Percentiles rank a stretch among this genome's conserved stretches.
phyloP scores from a whole-genome alignment of 352 stramenopile species.

The Pythium diclinum region DNA sequence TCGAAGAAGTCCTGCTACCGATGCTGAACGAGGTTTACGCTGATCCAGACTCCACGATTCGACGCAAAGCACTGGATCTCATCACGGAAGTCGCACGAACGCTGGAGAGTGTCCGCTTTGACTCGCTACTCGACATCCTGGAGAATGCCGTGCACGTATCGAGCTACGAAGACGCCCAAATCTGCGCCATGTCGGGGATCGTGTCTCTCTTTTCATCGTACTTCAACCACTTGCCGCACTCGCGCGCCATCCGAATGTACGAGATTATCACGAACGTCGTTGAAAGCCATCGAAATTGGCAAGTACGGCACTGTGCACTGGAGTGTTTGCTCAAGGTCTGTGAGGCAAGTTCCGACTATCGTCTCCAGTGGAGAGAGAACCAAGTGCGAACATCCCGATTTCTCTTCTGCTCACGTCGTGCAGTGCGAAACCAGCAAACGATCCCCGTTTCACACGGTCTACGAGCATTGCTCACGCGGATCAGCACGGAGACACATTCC shows the following conservation, averaged over 20 bases:
- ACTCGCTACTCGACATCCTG: conserved; percentile 74
- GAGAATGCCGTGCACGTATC: conserved; percentile 63
- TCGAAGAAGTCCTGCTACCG: conserved; percentile 81
- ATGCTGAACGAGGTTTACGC: conserved; percentile 66
- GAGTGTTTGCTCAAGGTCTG: conserved; percentile 69
- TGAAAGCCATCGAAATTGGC: conserved; percentile 60
- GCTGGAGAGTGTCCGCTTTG: conserved; percentile 81
- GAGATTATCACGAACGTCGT: conserved; percentile 66
- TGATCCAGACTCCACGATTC: conserved; percentile 59
- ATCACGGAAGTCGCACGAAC: conserved; percentile 67
- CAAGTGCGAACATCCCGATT: conserved; percentile 74
- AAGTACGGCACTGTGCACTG: conserved; percentile 60
- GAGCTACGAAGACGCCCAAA: conserved; percentile 64
- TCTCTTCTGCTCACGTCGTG: conserved; percentile 44
- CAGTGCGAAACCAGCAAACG: conserved; percentile 40
- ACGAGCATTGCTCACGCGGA: conserved; percentile 66
- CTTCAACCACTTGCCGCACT: conserved; percentile 76
- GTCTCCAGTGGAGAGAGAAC: conserved; percentile 65
- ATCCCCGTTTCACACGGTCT: conserved; percentile 62
- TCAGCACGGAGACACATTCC: conserved; percentile 68
- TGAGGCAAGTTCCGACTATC: conserved; percentile 57
- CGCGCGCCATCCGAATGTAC: conserved; percentile 73
- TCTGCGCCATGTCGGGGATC: conserved; percentile 53
- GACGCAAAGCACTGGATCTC: conserved; percentile 52
- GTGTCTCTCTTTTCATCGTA: conserved; percentile 73